A percentile compares a stretch with the other conserved stretches of the same genome.
Evolutionary conservation across 345 rosid genomes (phyloP).

Genomic region (thale cress (Arabidopsis thaliana)): TAIR10.1 NC_003071.7:8254001-8254500

Average conservation of each 20-base stretch:
- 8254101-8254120: not conserved
- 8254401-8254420: not conserved
- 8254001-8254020: no score
- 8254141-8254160: slow-evolving; percentile 56
- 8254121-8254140: slow-evolving; percentile 1
- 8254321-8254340: not conserved
- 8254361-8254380: no score
- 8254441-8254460: not conserved
- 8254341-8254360: no score
- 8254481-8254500: slow-evolving; percentile 48
- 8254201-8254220: slow-evolving; percentile 51
- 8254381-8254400: no score
- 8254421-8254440: not conserved
- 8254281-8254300: not conserved
- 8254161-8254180: slow-evolving; percentile 51
- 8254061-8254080: no score
- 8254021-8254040: no score
- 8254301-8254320: not conserved
- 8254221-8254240: slow-evolving; percentile 71
- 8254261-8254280: slow-evolving; percentile 51
- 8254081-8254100: no score
- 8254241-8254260: slow-evolving; percentile 66
- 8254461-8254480: slow-evolving; percentile 55
- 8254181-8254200: slow-evolving; percentile 42
- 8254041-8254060: no score